Evolutionary conservation across 331 rosid species (phyloP), one percentile per base, ranked within the genome.

Genomic region (Malus hybrid): DNA sequence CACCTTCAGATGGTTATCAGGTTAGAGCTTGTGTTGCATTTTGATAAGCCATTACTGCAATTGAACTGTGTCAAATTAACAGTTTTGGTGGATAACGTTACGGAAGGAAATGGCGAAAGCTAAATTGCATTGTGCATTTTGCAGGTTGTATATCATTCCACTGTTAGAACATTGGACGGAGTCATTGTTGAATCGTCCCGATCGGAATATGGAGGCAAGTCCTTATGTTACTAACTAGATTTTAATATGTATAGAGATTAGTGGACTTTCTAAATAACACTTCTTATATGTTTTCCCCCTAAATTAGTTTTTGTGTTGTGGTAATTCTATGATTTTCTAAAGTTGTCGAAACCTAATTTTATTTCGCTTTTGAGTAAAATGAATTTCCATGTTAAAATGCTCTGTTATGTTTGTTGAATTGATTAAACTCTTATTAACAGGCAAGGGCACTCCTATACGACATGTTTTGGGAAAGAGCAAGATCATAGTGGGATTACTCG

Each of bases 391-490:
- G 20, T 56, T 79, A 64, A 65, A 42, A 57, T 65, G 57, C 36
- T 81, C 70, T 76, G 60, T 59, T 59, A 36, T 62, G 68, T 32
- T 65, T 29, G 72, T 74, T 67, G 80, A 56, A 74, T 76, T 78
- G 34, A 65, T 71, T 69, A 34, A 63, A 18, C 5, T 15, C 73
- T 64, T 56, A 27, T 63, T 76, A 73, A 80, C 85, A 95, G 99
- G 97, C 69, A 92, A 82, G 80, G 97, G 92, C 16, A 80, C 34
- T 14, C 99, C 96, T 0, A 77, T 85, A 60, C 86, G 97, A 80
- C 85, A 87, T 69, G 87, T 92, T 80, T 83, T 92, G 89, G 99
- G 97, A n/a, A 95, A 89, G 84, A 90, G 93, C 90, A 92, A 92
- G 88, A 86, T 95, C 86, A 42, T 95, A 44, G 80, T 95, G 83